A percentile compares a stretch with the other conserved stretches of the same genome.
Conservation (phyloP, 495 filamentous ascomycete genomes). For the Hypoxylon intermedium region DNA sequence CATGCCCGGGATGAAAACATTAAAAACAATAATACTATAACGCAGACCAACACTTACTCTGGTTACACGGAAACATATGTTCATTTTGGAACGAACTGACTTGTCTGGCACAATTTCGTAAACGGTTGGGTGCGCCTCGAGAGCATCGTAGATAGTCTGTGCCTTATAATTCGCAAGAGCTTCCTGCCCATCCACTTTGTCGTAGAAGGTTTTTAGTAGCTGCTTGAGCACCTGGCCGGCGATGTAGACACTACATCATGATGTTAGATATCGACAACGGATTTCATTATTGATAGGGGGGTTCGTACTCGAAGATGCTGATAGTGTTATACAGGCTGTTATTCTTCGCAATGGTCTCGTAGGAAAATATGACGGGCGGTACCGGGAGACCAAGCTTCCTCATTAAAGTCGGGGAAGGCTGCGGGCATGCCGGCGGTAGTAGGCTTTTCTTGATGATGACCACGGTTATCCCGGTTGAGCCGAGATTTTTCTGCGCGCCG, state of each 20-base stretch:
- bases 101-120: constrained; percentile 79
- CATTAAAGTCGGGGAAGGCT: constrained; percentile 67
- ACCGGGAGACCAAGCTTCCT: constrained; percentile 78
- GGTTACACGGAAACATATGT: constrained; percentile 83
- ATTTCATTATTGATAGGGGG: background rate
- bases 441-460: constrained; percentile 80
- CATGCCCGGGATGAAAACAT: background rate
- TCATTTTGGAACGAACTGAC: constrained; percentile 81
- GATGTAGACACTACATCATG: constrained; percentile 70
- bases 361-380: constrained; percentile 79
- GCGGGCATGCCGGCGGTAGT: constrained; percentile 66
- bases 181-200: constrained; percentile 76
- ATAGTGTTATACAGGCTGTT: constrained; percentile 94
- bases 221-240: constrained; percentile 81
- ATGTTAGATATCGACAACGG: constrained; percentile 1
- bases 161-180: constrained; percentile 75
- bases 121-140: constrained; percentile 72
- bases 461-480: constrained; percentile 83
- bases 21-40: constrained; percentile 1
- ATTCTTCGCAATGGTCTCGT: constrained; percentile 81
- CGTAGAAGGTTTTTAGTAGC: constrained; percentile 63
- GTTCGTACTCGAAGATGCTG: constrained; percentile 79
- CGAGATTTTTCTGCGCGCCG: constrained; percentile 91
- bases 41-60: constrained; percentile 42
- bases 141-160: constrained; percentile 70